A percentile compares a stretch with the other conserved stretches of the same genome.
phyloP scores from a whole-genome alignment of 2,329 filamentous ascomycete species.

The Beauveria caledonica region DNA sequence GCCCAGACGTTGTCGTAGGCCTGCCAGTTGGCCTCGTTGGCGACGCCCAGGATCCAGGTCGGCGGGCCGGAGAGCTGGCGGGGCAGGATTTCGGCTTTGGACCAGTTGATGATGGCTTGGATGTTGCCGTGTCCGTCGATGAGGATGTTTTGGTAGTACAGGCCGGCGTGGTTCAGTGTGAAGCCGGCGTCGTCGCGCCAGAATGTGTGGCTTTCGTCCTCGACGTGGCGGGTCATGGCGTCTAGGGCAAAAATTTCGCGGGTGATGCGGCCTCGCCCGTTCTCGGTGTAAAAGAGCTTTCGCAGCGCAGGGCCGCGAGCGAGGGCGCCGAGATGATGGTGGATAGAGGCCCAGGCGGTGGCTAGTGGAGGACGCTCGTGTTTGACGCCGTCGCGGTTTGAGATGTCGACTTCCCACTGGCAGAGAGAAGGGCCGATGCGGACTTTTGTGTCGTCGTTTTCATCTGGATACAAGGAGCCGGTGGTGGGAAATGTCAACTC shows the following conservation, averaged over 20 bases:
- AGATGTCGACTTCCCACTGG: not conserved
- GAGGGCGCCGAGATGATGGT: not conserved
- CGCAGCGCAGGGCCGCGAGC: not conserved
- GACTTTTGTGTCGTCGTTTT: fast-evolving
- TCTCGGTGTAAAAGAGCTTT: not conserved
- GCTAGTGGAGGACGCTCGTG: not conserved
- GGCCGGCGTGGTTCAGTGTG: not conserved
- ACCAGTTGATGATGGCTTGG: not conserved
- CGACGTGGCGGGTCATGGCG: not conserved
- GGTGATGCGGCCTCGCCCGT: not conserved
- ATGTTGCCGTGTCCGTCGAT: not conserved
- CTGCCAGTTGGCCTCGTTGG: not conserved
- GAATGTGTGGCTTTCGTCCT: not conserved
- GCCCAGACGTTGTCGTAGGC: not conserved
- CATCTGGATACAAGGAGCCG: not conserved
- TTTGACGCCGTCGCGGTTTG: not conserved
- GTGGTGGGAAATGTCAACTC: not conserved
- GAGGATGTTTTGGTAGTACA: not conserved
- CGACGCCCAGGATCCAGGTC: not conserved
- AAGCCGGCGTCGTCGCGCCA: not conserved
- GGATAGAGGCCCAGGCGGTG: not conserved
- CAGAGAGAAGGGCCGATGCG: not conserved
- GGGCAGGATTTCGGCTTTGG: not conserved
- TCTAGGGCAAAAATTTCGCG: not conserved
- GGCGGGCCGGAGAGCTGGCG: not conserved